Conservation (phyloP, 768 basidiomycete species). For the Suillus tomentosus region DNA sequence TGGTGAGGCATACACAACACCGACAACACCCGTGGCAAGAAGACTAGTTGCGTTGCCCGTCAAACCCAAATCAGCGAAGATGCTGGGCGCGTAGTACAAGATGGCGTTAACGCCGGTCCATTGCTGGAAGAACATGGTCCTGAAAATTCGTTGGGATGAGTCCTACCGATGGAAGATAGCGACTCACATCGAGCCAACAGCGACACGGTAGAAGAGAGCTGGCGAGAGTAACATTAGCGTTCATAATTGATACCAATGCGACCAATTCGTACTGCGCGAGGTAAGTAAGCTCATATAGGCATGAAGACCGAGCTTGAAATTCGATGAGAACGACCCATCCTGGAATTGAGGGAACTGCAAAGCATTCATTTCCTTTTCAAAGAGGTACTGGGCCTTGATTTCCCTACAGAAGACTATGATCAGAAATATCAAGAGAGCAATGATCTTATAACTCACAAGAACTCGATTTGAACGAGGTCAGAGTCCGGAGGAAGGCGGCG, state of each 20-base stretch:
- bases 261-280: constrained; percentile 37
- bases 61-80: constrained; percentile 63
- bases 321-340: constrained; percentile 56
- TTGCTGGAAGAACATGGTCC: constrained; percentile 81
- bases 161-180: neutral
- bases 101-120: constrained; percentile 82
- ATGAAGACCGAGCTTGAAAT: constrained; percentile 61
- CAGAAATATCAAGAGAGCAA: constrained; percentile 3
- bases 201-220: constrained; percentile 62
- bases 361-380: constrained; percentile 66
- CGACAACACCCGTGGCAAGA: constrained; percentile 72
- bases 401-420: constrained; percentile 41
- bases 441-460: constrained; percentile 51
- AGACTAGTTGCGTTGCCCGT: constrained; percentile 60
- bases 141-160: constrained; percentile 19
- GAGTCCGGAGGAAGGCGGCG: constrained; percentile 56
- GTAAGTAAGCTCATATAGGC: constrained; percentile 64
- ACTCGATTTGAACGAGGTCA: constrained; percentile 73
- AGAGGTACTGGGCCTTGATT: constrained; percentile 73
- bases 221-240: constrained; percentile 22
- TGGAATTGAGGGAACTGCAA: constrained; percentile 63
- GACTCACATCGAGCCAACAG: constrained; percentile 56
- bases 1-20: constrained; percentile 58
- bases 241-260: neutral
- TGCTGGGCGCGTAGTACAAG: constrained; percentile 74